Evolutionary conservation across 108 stramenopile genomes (phyloP).

Genomic region (Nitzschia palea): DNA sequence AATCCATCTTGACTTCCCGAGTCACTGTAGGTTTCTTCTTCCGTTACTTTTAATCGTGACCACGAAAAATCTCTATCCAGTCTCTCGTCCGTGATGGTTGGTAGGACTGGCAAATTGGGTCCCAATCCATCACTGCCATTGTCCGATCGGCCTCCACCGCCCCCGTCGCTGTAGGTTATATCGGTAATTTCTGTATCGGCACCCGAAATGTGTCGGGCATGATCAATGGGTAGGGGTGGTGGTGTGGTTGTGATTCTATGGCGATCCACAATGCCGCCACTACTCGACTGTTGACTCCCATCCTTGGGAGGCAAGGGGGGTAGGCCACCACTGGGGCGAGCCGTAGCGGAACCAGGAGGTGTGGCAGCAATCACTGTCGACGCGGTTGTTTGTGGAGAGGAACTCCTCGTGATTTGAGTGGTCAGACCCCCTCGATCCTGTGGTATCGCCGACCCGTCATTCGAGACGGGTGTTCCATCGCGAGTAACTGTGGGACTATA

Average conservation of each 20-base stretch:
- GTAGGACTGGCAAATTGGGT: background rate
- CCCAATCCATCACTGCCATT: constrained; percentile 17
- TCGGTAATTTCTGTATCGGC: constrained; percentile 10
- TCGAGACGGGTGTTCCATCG: background rate
- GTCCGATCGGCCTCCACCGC: constrained; percentile 2
- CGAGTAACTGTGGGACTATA: background rate
- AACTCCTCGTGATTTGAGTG: background rate
- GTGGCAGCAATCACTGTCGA: background rate
- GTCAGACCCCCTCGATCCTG: background rate
- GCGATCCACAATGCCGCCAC: background rate
- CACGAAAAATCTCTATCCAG: background rate
- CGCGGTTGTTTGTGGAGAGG: background rate
- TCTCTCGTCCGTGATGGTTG: constrained; percentile 8
- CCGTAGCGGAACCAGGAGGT: background rate
- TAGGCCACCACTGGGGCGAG: background rate
- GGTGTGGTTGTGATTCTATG: too few species aligned
- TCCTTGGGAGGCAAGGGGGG: too few species aligned
- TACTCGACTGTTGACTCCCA: background rate
- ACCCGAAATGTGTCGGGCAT: background rate
- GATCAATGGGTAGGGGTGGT: background rate
- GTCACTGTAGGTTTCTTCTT: constrained; percentile 1
- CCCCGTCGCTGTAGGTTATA: background rate
- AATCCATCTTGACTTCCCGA: background rate
- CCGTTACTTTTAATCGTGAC: constrained; percentile 21
- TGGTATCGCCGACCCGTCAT: background rate